These are phyloP conservation scores for Pelargonium nanum DNA, from an alignment of 345 rosid species.

Conservation along the genomic window DNA sequence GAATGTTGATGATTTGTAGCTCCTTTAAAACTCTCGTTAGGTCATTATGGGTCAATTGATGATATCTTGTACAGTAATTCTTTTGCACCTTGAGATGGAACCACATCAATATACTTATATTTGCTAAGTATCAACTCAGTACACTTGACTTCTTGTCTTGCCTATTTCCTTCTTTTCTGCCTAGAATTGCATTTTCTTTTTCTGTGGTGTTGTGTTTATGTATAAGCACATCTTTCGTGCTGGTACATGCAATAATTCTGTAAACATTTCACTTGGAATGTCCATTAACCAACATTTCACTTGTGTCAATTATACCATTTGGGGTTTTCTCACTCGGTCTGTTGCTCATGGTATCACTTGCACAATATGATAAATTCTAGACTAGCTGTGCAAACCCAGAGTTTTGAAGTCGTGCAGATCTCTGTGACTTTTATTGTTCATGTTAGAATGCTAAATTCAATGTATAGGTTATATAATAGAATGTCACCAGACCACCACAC, in stretches of 20 bases:
- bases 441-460: too few species aligned
- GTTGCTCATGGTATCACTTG: not conserved
- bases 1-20: slow-evolving; percentile 2
- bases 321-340: too few species aligned
- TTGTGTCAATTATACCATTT: not conserved
- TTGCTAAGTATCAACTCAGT: not conserved
- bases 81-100: too few species aligned
- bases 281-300: not conserved
- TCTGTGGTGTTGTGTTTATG: too few species aligned
- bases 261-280: not conserved
- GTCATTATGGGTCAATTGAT: too few species aligned
- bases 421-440: not conserved
- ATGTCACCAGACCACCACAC: too few species aligned
- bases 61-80: too few species aligned
- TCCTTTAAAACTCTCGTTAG: not conserved
- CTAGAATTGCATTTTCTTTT: not conserved
- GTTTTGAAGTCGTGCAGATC: not conserved
- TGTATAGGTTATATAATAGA: too few species aligned
- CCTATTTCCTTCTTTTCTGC: too few species aligned
- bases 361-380: not conserved
- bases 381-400: not conserved
- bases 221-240: too few species aligned
- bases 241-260: too few species aligned
- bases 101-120: not conserved
- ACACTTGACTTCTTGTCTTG: not conserved